phyloP scores from a whole-genome alignment of 1,284 basidiomycete species.

The Puccinia triticina region DNA sequence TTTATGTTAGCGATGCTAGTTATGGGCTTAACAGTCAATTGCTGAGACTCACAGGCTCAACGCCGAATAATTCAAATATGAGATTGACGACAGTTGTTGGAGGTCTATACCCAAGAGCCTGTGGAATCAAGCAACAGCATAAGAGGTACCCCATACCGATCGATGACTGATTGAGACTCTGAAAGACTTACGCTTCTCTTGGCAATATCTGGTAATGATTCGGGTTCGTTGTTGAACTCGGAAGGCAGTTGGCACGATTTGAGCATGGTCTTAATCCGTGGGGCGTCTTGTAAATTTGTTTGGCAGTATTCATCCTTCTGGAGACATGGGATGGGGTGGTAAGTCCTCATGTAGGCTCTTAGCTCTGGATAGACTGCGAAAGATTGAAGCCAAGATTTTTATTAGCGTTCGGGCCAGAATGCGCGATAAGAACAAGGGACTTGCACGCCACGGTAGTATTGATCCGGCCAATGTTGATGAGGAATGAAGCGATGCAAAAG shows the following conservation, averaged over 20 bases:
- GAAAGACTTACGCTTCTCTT: slow-evolving; percentile 42
- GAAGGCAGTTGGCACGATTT: slow-evolving; percentile 75
- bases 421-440: slow-evolving; percentile 56
- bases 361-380: slow-evolving; percentile 67
- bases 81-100: slow-evolving; percentile 79
- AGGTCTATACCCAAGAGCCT: slow-evolving; percentile 65
- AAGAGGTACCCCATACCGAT: neutral
- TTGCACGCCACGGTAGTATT: slow-evolving; percentile 91
- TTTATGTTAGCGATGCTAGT: neutral
- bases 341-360: slow-evolving; percentile 77
- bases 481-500: slow-evolving; percentile 60
- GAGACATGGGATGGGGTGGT: slow-evolving; percentile 79
- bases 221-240: slow-evolving; percentile 71
- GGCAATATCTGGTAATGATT: slow-evolving; percentile 62
- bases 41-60: slow-evolving; percentile 66
- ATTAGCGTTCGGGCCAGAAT: neutral
- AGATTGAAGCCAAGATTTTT: slow-evolving; percentile 1
- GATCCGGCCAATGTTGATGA: slow-evolving; percentile 88
- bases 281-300: slow-evolving; percentile 77
- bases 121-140: neutral
- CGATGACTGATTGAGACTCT: neutral
- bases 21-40: slow-evolving; percentile 17
- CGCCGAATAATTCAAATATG: slow-evolving; percentile 73
- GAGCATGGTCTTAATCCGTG: slow-evolving; percentile 74
- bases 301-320: slow-evolving; percentile 68